Conservation (phyloP, 2,329 filamentous ascomycete genomes). For the Diaporthe vexans region DNA sequence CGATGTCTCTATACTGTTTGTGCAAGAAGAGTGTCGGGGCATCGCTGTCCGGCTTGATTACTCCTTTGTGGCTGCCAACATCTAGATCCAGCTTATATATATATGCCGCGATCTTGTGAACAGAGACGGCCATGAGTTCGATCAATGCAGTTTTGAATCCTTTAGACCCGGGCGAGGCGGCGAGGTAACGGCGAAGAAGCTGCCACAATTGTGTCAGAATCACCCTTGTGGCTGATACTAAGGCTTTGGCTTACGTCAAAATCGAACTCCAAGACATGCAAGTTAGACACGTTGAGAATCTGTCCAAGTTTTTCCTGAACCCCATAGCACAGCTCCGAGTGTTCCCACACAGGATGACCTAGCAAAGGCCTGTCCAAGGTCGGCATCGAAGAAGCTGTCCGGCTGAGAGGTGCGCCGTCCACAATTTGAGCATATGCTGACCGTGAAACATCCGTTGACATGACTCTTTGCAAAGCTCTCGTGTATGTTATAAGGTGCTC, state of each 20-base stretch:
- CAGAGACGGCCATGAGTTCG: conserved; percentile 1
- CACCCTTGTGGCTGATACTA: background rate
- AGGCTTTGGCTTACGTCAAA: conserved; percentile 1
- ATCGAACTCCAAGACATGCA: background rate
- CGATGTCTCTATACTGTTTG: conserved; percentile 46
- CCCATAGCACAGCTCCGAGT: conserved; percentile 8
- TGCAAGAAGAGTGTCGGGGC: conserved; percentile 49
- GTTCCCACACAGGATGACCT: background rate
- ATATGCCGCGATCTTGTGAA: background rate
- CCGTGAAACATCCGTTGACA: background rate
- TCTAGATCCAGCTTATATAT: conserved; percentile 3
- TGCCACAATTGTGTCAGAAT: background rate
- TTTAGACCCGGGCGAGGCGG: background rate
- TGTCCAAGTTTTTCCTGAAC: background rate
- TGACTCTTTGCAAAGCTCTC: background rate
- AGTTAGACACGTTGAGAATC: conserved; percentile 2
- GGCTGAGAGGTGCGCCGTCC: conserved; percentile 4
- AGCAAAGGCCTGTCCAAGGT: background rate
- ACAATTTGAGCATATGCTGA: conserved; percentile 1
- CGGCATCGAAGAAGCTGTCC: background rate
- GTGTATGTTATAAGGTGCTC: background rate
- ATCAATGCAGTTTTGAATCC: conserved; percentile 1
- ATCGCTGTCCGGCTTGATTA: background rate
- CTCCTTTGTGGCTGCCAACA: background rate
- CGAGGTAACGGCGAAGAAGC: conserved; percentile 9